These are phyloP conservation scores for Melampsora americana DNA, from an alignment of 1,284 basidiomycete genomes.

Conservation along the genomic window DNA sequence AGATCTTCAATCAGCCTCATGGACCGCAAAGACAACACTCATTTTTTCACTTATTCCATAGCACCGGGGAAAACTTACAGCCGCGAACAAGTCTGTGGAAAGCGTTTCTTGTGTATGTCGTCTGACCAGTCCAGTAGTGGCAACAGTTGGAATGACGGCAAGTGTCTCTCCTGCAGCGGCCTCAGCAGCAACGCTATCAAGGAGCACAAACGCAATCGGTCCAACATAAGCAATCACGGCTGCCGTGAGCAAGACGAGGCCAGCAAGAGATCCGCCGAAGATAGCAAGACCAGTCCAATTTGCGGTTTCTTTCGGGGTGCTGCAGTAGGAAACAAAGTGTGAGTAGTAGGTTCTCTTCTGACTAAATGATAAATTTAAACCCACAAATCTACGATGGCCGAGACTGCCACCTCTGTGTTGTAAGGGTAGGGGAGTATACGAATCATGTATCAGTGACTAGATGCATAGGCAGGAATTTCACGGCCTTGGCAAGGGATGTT, in stretches of 20 bases:
- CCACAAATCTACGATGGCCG: conserved; percentile 32
- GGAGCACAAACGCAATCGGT: neutral
- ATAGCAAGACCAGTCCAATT: conserved; percentile 42
- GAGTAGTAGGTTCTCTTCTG: neutral
- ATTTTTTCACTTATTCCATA: neutral
- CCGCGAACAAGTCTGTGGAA: conserved; percentile 34
- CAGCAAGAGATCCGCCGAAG: conserved; percentile 10
- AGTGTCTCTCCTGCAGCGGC: neutral
- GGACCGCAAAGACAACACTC: too few species aligned
- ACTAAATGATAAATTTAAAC: neutral
- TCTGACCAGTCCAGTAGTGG: conserved; percentile 15
- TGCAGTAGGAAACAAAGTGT: neutral
- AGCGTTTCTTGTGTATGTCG: conserved; percentile 39
- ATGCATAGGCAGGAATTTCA: neutral
- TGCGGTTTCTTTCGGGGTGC: conserved; percentile 24
- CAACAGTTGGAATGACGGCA: neutral
- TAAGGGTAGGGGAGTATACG: neutral
- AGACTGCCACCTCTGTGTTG: conserved; percentile 8
- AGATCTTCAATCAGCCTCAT: neutral
- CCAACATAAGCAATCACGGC: conserved; percentile 2
- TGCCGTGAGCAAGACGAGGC: conserved; percentile 21
- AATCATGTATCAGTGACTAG: neutral
- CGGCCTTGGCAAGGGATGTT: neutral
- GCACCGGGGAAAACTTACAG: conserved; percentile 14
- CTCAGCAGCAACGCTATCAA: conserved; percentile 11